Evolutionary conservation across 306 rosid species (phyloP).

Genomic region (Gillenia trifoliata): DNA sequence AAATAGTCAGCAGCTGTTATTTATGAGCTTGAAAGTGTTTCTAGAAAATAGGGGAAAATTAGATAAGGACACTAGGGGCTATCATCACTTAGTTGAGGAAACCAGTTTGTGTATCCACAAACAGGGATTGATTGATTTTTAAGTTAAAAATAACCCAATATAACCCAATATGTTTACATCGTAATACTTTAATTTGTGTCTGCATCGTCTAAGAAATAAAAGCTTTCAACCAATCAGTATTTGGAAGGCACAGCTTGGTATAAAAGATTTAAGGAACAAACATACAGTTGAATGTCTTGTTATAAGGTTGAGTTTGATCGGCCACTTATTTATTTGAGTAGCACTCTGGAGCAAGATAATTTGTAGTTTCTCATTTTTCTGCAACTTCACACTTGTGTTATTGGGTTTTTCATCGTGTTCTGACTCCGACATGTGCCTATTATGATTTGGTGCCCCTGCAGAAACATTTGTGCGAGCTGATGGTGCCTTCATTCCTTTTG

Average conservation of each 20-base stretch:
- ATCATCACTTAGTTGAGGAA: not conserved
- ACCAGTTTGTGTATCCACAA: not conserved
- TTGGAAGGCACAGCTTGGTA: not conserved
- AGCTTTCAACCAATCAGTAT: not conserved
- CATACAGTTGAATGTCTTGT: not conserved
- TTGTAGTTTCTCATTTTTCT: slow-evolving; percentile 23
- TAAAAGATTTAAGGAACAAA: not conserved
- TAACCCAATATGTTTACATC: not conserved
- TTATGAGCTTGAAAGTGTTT: not conserved
- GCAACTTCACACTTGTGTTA: slow-evolving; percentile 20
- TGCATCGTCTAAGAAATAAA: not conserved
- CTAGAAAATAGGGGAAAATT: not conserved
- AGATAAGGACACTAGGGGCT: not conserved
- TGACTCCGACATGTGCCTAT: slow-evolving; percentile 17
- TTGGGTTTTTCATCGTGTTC: slow-evolving; percentile 19
- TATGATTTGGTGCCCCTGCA: slow-evolving; percentile 48
- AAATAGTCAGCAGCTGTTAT: not conserved
- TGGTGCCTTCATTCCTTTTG: slow-evolving; percentile 96
- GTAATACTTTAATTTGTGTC: not conserved
- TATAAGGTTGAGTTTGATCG: not conserved
- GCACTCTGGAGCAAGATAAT: slow-evolving; percentile 3
- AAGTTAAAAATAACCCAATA: not conserved
- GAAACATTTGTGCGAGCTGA: slow-evolving; percentile 99
- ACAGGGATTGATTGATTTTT: too few species aligned
- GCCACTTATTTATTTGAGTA: not conserved